Conservation (phyloP, 345 rosid species). For the Citrus australasica region DNA sequence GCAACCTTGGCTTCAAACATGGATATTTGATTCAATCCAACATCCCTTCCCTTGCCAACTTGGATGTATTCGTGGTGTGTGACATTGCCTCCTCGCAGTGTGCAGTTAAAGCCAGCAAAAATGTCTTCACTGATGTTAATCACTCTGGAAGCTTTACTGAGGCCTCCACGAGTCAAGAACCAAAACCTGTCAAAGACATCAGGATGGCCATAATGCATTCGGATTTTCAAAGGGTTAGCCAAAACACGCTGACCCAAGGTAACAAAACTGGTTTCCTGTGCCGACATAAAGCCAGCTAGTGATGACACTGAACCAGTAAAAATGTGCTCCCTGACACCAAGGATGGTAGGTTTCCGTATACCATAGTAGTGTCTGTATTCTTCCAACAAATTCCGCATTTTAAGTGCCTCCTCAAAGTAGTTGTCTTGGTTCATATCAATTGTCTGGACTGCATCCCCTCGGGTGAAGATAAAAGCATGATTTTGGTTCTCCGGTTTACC, state of each 20-base stretch:
- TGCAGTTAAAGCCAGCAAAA: constrained; percentile 99
- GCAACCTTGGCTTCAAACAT: constrained; percentile 99
- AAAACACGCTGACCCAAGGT: constrained; percentile 96
- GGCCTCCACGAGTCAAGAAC: constrained; percentile 95
- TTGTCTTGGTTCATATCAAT: constrained; percentile 99
- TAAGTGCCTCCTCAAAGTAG: constrained; percentile 97
- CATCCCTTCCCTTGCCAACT: constrained; percentile 99
- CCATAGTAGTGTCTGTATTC: constrained; percentile 72
- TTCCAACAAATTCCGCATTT: constrained; percentile 94
- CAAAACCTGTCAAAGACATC: constrained; percentile 98
- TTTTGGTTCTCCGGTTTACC: constrained; percentile 99
- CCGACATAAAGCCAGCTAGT: constrained; percentile 89
- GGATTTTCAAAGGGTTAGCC: constrained; percentile 91
- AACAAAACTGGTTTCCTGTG: constrained; percentile 89
- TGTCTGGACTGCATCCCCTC: constrained; percentile 98
- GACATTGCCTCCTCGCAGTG: constrained; percentile 93
- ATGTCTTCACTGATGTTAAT: constrained; percentile 98
- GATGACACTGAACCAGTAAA: constrained; percentile 98
- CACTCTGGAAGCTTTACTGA: constrained; percentile 95
- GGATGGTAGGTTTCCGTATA: constrained; percentile 73
- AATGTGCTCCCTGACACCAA: constrained; percentile 95
- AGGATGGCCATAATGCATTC: constrained; percentile 99
- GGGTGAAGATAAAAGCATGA: constrained; percentile 91
- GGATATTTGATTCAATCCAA: constrained; percentile 90
- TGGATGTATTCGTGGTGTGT: constrained; percentile 98